phyloP scores from a whole-genome alignment of 305 asterid genomes.

The Fraxinus platypoda region DNA sequence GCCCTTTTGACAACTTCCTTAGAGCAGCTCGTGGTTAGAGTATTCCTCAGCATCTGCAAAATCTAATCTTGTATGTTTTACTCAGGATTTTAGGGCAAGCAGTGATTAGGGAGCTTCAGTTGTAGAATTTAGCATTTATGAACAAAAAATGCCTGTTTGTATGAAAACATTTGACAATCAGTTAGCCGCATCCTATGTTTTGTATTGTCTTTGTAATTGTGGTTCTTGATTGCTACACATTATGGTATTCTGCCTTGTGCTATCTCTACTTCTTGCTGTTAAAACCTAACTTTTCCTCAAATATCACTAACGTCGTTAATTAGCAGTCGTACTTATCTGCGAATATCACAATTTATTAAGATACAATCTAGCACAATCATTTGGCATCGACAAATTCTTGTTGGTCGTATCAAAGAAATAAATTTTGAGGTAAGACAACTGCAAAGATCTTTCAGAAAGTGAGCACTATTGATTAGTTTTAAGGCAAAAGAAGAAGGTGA shows the following conservation, averaged over 20 bases:
- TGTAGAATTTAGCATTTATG: neutral
- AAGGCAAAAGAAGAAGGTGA: neutral
- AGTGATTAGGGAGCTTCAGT: slow-evolving; percentile 1
- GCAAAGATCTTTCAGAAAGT: neutral
- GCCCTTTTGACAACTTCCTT: slow-evolving; percentile 97
- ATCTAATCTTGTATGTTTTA: neutral
- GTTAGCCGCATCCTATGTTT: neutral
- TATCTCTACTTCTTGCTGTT: neutral
- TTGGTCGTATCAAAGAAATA: neutral
- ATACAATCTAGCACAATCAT: neutral
- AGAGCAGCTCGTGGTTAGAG: slow-evolving; percentile 88
- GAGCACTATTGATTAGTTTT: neutral
- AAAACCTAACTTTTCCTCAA: neutral
- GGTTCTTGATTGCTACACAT: neutral
- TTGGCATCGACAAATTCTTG: neutral
- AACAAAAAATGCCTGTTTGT: neutral
- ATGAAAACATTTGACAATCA: neutral
- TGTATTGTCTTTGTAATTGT: neutral
- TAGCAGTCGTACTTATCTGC: neutral
- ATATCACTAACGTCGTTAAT: neutral
- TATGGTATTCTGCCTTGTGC: neutral
- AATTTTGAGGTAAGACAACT: neutral
- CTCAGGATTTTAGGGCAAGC: slow-evolving; percentile 31
- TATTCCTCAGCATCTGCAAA: neutral
- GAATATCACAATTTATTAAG: neutral